These are phyloP conservation scores for Lupinus albus DNA, from an alignment of 306 rosid genomes.

Conservation along the genomic window DNA sequence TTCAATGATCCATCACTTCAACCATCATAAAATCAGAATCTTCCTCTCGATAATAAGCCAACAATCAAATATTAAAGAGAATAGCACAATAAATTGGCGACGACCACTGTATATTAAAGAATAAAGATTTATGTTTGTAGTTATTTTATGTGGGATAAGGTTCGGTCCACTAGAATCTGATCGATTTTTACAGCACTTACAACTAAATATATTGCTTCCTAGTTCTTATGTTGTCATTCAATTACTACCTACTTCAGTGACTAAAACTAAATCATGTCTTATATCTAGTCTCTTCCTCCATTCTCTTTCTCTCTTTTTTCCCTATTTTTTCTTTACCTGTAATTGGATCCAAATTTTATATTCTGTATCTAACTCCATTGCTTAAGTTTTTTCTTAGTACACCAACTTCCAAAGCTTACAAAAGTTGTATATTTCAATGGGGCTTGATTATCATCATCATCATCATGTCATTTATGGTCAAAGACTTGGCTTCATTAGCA, in stretches of 20 bases:
- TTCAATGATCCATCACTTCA: slow-evolving; percentile 77
- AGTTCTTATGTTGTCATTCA: slow-evolving; percentile 40
- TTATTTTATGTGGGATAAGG: no score
- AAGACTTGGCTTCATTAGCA: slow-evolving; percentile 36
- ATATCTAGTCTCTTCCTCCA: slow-evolving; percentile 10
- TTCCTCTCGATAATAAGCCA: no score
- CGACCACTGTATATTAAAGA: no score
- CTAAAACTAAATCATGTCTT: slow-evolving; percentile 26
- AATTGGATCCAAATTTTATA: slow-evolving; percentile 18
- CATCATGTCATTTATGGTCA: slow-evolving; percentile 38
- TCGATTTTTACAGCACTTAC: no score
- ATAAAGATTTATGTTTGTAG: no score
- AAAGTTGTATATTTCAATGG: slow-evolving; percentile 44
- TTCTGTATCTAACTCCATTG: neutral
- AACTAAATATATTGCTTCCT: slow-evolving; percentile 30
- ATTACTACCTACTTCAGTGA: slow-evolving; percentile 25
- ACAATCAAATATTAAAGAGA: no score
- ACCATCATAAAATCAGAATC: slow-evolving; percentile 8
- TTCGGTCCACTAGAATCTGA: no score
- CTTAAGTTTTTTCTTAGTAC: neutral
- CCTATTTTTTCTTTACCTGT: neutral
- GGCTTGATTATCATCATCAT: slow-evolving; percentile 35
- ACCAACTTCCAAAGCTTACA: neutral
- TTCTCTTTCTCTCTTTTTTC: neutral
- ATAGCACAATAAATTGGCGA: no score